Evolutionary conservation across 139 green algal species (phyloP), one percentile per base, ranked within the genome.

Genomic region (Desmodesmus armatus): DNA sequence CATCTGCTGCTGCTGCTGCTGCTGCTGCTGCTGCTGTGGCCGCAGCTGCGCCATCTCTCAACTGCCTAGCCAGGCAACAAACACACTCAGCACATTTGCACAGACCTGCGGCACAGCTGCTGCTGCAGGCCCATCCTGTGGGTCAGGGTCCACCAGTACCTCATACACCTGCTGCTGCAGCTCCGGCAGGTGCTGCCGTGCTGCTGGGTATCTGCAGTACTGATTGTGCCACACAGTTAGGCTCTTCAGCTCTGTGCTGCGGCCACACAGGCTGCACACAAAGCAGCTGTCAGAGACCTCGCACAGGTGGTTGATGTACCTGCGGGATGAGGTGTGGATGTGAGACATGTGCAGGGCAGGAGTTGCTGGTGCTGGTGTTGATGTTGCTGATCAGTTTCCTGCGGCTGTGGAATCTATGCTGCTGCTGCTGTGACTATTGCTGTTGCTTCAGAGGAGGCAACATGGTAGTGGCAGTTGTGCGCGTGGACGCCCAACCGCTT

Each of bases 261-360:
- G 73, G 40, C 94, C 93, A 80, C 95, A 98, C 40, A 98, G 82
- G 11, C 90, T 87, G 89, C 95, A 98, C 0, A 55, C 65, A 90
- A 93, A 96, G 40, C 90, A 85, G 25, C 44, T 73, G 3, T 65
- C 44, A 23, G 91, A 85, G 25, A 96, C 90, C 7, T 82, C 37
- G 74, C 92, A 96, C 49, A 92, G 87, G 58, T 80, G 65, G 71
- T 95, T 96, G 69, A 94, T 90, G 83, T 96, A 96, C 31, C 90
- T 94, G 88, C 74, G 55, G n/a, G n/a, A n/a, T n/a, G n/a, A n/a
- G n/a, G n/a, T n/a, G n/a, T n/a, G n/a, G n/a, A n/a, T n/a, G n/a
- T n/a, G n/a, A n/a, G n/a, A n/a, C n/a, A n/a, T n/a, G n/a, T n/a
- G n/a, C n/a, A n/a, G n/a, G n/a, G n/a, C n/a, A n/a, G n/a, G n/a